These are phyloP conservation scores for Platanus orientalis DNA, from an alignment of 164 flowering plant species.

Conservation along the genomic window DNA sequence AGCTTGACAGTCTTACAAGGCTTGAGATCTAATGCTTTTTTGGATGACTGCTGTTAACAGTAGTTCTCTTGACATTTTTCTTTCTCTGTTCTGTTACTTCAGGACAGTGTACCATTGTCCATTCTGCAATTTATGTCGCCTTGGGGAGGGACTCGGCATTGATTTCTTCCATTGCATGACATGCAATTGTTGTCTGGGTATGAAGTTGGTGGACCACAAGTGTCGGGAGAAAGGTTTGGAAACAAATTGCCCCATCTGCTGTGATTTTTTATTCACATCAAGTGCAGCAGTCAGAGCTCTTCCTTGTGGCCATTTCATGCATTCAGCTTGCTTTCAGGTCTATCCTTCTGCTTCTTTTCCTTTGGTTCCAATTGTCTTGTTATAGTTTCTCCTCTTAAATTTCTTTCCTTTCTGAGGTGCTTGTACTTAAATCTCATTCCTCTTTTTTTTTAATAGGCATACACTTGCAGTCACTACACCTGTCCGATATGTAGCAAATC, in stretches of 20 bases:
- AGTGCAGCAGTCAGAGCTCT: conserved; percentile 75
- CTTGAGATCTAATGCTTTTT: not conserved
- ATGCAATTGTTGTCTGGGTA: conserved; percentile 88
- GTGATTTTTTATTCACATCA: conserved; percentile 87
- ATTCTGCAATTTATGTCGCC: conserved; percentile 92
- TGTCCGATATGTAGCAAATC: conserved; percentile 97
- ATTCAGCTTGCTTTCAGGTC: conserved; percentile 93
- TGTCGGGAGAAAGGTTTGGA: conserved; percentile 90
- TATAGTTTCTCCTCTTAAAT: not conserved
- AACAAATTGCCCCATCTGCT: conserved; percentile 92
- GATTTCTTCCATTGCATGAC: conserved; percentile 97
- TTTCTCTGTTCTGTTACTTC: too few relatives aligned
- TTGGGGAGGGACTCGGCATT: conserved; percentile 85
- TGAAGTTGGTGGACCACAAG: conserved; percentile 65
- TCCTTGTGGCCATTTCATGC: conserved; percentile 98
- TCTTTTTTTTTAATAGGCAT: conserved; percentile 50
- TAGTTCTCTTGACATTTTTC: not conserved
- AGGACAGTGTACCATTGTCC: conserved; percentile 76
- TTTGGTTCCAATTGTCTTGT: too few relatives aligned
- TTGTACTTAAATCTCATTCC: conserved; percentile 6
- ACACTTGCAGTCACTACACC: conserved; percentile 80
- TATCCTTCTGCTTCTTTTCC: not conserved
- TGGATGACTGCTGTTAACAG: not conserved
- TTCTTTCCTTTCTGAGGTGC: not conserved
- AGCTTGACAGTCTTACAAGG: not conserved